Evolutionary conservation across 2,329 filamentous ascomycete species (phyloP).

Genomic region (Trichoderma sp.): DNA sequence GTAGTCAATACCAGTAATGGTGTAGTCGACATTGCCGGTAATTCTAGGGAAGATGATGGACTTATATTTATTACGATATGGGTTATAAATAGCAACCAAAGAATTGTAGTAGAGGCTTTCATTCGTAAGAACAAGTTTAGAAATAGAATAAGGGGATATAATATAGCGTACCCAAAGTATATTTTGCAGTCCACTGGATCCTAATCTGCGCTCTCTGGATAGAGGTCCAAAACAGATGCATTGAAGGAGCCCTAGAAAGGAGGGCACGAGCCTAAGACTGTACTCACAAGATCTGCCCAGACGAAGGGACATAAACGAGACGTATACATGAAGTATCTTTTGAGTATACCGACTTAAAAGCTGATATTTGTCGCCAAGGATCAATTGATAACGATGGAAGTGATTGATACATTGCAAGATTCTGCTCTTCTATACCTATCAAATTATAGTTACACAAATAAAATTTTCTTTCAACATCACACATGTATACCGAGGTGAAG

Average conservation of each 20-base stretch:
- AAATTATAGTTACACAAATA: not conserved
- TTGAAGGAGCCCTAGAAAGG: not conserved
- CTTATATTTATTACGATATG: not conserved
- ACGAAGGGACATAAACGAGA: not conserved
- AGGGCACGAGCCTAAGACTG: not conserved
- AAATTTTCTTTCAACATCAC: not conserved
- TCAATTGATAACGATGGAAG: not conserved
- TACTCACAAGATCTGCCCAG: not conserved
- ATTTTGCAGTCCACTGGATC: conserved; percentile 2
- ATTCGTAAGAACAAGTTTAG: not conserved
- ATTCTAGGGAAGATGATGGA: not conserved
- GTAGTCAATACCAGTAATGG: conserved; percentile 8
- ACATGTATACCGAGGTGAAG: not conserved
- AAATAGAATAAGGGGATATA: not conserved
- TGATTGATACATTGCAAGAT: not conserved
- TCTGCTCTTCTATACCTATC: not conserved
- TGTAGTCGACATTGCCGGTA: not conserved
- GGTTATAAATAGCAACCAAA: not conserved
- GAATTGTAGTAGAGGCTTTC: not conserved
- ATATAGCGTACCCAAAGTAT: conserved; percentile 1
- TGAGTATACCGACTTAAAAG: not conserved
- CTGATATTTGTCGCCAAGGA: not conserved
- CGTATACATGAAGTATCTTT: not conserved
- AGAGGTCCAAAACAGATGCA: not conserved
- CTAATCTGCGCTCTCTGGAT: not conserved